Percentiles rank a stretch among this genome's conserved stretches.
Conservation (phyloP, 192 early-diverging fungal species). For the Kappamyces sp. region DNA sequence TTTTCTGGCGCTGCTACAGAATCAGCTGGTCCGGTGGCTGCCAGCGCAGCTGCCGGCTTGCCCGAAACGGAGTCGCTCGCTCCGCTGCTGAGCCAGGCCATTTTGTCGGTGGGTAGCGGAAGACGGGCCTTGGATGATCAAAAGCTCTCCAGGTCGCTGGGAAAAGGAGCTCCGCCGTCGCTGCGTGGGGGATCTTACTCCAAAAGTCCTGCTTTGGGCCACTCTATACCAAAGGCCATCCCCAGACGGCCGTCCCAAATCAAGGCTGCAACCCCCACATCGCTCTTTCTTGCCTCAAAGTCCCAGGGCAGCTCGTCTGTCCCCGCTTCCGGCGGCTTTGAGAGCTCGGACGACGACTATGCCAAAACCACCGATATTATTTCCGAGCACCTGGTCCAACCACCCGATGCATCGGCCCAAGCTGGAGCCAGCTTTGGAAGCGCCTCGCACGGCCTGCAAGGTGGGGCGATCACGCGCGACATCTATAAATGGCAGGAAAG, state of each 20-base stretch:
- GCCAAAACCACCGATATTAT: slow-evolving; percentile 8
- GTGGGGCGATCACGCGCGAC: slow-evolving; percentile 74
- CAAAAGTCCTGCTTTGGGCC: not conserved
- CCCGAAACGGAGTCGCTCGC: too few relatives aligned
- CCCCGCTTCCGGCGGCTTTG: slow-evolving; percentile 10
- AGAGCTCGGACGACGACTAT: slow-evolving; percentile 4
- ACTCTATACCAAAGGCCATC: slow-evolving; percentile 15
- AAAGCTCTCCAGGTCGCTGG: not conserved
- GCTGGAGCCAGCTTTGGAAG: not conserved
- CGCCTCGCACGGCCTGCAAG: not conserved
- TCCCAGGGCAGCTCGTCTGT: not conserved
- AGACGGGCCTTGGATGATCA: slow-evolving; percentile 1
- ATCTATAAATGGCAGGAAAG: slow-evolving; percentile 86
- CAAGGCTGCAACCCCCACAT: slow-evolving; percentile 13
- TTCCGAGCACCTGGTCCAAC: slow-evolving; percentile 8
- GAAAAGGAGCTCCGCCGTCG: slow-evolving; percentile 7
- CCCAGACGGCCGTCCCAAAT: slow-evolving; percentile 5
- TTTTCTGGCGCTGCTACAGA: too few relatives aligned
- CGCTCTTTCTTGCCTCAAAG: slow-evolving; percentile 11
- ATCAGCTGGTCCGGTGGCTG: too few relatives aligned
- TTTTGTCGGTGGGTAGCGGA: slow-evolving; percentile 1
- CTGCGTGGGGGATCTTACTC: not conserved
- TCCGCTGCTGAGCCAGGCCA: not conserved
- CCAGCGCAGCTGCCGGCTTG: too few relatives aligned
- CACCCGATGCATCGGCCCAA: not conserved